Base-by-base conservation (phyloP, 2,329 filamentous ascomycete species). In the Lachnellula willkommii region DNA sequence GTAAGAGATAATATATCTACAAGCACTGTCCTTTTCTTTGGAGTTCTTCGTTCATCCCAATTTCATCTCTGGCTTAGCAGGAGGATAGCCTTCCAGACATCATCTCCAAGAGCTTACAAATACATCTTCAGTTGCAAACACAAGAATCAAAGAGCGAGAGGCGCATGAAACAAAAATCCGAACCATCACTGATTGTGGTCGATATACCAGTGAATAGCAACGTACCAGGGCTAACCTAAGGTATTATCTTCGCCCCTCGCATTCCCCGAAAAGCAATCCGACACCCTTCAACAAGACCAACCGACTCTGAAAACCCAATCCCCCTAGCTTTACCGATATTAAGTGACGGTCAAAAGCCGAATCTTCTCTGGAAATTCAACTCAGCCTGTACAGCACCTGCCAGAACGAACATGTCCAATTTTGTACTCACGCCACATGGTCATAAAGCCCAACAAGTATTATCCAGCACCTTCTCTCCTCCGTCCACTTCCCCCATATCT, bases 381-480 rank as follows among this genome's bases (percentile, higher is more conserved):
- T 39, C 15, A 39, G 36, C 36, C n/a, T 14, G 5, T 39, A 20
- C 20, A 20, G 20, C 2, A 15, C 35, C 15, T 5, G 22, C 15
- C 11, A 37, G 35, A 37, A 11, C 3, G 9, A 37, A 37, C 15
- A 37, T 37, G 35, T 37, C 4, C 26, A 28, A 4, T 26, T 11
- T 3, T 7, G 12, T 14, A 48, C 52, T 54, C 24, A 49, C 54
- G 50, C 20, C 26, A 57, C 47, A 52, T 39, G 20, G 22, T 54
- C 48, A 59, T 42, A 39, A 53, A 50, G 8, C 47, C 37, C 49
- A 59, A 15, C 45, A 40, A 7, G 53, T 51, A 28, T 47, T 51
- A 12, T 53, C 17, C 40, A 56, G 26, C 3, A 51, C 53, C 35
- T 49, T 22, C 9, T 20, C 24, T 50, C 32, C 17, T 42, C 40